phyloP scores from a whole-genome alignment of 257 asterid genomes.

The Petunia secreta region DNA sequence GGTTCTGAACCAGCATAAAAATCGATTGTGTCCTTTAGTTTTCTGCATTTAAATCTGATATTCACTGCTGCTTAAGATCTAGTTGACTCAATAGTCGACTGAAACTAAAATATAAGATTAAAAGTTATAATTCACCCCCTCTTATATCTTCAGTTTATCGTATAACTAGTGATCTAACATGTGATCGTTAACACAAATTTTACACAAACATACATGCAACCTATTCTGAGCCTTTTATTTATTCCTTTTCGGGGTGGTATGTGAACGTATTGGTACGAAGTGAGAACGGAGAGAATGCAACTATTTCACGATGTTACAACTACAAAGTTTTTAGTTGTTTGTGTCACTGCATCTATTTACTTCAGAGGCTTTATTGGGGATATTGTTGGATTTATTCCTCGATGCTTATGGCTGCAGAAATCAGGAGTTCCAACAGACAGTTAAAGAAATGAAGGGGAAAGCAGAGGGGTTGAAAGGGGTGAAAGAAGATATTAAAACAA shows the following conservation, averaged over 20 bases:
- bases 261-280: background rate
- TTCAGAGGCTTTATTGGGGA: slow-evolving; percentile 16
- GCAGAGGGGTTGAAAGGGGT: slow-evolving; percentile 73
- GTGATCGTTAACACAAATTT: too few relatives aligned
- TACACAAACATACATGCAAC: too few relatives aligned
- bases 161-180: too few relatives aligned
- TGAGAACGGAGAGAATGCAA: slow-evolving; percentile 18
- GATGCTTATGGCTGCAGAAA: slow-evolving; percentile 51
- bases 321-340: background rate
- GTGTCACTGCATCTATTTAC: background rate
- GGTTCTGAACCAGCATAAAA: too few relatives aligned
- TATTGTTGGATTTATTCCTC: slow-evolving; percentile 19
- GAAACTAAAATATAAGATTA: too few relatives aligned
- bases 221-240: slow-evolving; percentile 5
- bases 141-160: too few relatives aligned
- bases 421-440: slow-evolving; percentile 66
- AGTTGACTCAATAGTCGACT: too few relatives aligned
- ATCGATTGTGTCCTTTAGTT: too few relatives aligned
- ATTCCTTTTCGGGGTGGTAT: background rate
- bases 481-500: slow-evolving; percentile 76
- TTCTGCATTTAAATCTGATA: too few relatives aligned
- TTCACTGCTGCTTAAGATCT: too few relatives aligned
- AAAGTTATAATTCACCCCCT: too few relatives aligned
- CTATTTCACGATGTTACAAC: background rate
- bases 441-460: slow-evolving; percentile 77